phyloP scores from a whole-genome alignment of 2,329 filamentous ascomycete species.

The Colletotrichum eleusines region DNA sequence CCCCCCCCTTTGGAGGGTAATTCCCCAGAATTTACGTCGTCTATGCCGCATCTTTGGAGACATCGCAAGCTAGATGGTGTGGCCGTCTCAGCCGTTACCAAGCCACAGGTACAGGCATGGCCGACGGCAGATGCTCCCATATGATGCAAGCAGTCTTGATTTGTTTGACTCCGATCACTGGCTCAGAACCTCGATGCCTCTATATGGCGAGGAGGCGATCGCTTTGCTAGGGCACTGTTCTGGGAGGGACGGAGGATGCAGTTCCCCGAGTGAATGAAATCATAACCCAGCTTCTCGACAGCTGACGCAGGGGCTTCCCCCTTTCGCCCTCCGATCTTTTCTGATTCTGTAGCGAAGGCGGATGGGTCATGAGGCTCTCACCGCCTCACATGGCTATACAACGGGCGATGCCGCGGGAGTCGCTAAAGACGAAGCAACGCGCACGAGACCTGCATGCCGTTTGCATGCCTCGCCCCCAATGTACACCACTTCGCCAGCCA shows the following conservation, averaged over 20 bases:
- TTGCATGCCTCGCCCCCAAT: constrained; percentile 4
- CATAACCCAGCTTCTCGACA: background rate
- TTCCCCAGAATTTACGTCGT: background rate
- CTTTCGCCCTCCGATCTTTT: background rate
- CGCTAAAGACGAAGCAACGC: background rate
- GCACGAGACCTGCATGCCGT: background rate
- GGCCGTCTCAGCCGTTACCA: constrained; percentile 1
- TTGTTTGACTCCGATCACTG: background rate
- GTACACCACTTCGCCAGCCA: background rate
- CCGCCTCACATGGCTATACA: background rate
- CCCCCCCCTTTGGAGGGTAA: constrained; percentile 1
- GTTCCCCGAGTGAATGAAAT: background rate
- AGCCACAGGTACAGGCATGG: constrained; percentile 2
- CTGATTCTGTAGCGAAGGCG: background rate
- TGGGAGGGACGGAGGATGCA: background rate
- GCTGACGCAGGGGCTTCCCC: background rate
- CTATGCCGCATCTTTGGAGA: background rate
- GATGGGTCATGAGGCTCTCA: background rate
- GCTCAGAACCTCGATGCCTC: background rate
- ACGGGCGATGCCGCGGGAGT: background rate
- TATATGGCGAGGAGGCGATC: background rate
- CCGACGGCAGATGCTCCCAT: constrained; percentile 7
- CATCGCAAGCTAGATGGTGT: constrained; percentile 5
- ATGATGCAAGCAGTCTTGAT: constrained; percentile 11
- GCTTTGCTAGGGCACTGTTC: background rate